These are phyloP conservation scores for Colletotrichum nymphaeae DNA, from an alignment of 2,329 filamentous ascomycete species.

Conservation along the genomic window DNA sequence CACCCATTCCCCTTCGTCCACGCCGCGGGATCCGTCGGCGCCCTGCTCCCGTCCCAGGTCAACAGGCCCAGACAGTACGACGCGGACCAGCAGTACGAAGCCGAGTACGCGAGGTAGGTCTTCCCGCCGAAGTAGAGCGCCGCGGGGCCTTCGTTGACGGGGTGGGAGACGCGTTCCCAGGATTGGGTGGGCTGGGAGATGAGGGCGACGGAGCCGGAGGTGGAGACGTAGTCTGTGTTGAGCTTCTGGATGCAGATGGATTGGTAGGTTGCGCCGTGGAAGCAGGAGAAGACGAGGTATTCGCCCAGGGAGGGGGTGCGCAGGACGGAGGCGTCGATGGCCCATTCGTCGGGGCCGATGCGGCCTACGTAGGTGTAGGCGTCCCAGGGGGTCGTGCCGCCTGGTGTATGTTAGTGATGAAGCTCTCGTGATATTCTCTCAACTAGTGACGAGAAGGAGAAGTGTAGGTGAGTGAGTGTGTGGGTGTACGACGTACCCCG, in stretches of 20 bases:
- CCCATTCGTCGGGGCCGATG: constrained; percentile 58
- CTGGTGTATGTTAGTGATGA: constrained; percentile 40
- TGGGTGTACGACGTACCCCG: not conserved
- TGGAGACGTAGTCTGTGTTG: constrained; percentile 52
- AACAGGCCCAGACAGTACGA: constrained; percentile 65
- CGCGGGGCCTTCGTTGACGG: constrained; percentile 67
- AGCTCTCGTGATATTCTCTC: accelerated
- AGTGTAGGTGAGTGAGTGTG: accelerated
- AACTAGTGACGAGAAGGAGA: too few species aligned
- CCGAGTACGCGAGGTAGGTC: constrained; percentile 65
- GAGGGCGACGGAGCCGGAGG: constrained; percentile 56
- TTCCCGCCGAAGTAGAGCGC: constrained; percentile 65
- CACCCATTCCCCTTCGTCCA: constrained; percentile 65
- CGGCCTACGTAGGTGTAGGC: constrained; percentile 61
- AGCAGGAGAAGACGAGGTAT: constrained; percentile 67
- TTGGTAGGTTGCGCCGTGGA: constrained; percentile 53
- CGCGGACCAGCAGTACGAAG: constrained; percentile 67
- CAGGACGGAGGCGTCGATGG: constrained; percentile 65
- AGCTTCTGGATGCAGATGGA: constrained; percentile 53
- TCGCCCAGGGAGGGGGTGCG: constrained; percentile 58
- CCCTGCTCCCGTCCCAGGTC: constrained; percentile 61
- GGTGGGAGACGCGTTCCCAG: constrained; percentile 61
- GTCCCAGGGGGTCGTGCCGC: constrained; percentile 64
- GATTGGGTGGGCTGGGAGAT: constrained; percentile 61
- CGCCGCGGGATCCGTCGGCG: constrained; percentile 55